Base-by-base conservation (phyloP, 805 yeast genomes). In the Helenozyma rhizophorensis region DNA sequence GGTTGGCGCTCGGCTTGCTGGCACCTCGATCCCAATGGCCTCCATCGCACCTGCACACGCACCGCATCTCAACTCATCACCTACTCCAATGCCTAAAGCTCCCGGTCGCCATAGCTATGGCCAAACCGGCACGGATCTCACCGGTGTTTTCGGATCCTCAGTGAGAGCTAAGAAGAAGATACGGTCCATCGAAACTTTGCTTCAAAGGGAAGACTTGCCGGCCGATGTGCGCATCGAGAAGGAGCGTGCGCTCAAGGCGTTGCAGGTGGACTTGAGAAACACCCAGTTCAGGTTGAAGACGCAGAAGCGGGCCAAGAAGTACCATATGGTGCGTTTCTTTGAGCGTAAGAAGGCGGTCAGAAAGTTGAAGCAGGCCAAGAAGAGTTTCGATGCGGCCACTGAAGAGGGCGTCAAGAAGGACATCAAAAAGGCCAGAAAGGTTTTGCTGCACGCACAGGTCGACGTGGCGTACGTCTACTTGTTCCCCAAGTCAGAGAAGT, bases 291-390 rank as follows among this genome's bases (percentile, higher is more conserved):
- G 60, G 19, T 60, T 65, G 28, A 68, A 64, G 43, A 72, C 74
- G 12, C 72, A 69, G 42, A 68, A 72, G 33, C 60, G 68, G 24
- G 76, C 86, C 9, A 73, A 78, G 45, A 84, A 81, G 60, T 93
- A 93, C 56, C 96, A 87, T 54, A 88, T 87, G 89, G 87, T 93
- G 30, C 74, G 90, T 45, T 93, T 93, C 54, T 86, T 93, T 42
- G 97, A 89, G 58, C 77, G 73, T 52, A 86, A 87, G 62, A 89
- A 88, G 69, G 93, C 96, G 1, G 46, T 76, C 16, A 73, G 95
- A 52, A 74, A 67, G 37, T 76, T 84, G 51, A 83, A 80, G 43
- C 71, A 65, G 34, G 74, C 76, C 2, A 51, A 48, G 28, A 68
- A 64, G 27, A 51, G 56, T 9, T 42, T 63, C 21, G 62, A 60